Evolutionary conservation across 202 grass and related monocot species (phyloP), one percentile per base, ranked within the genome.

Genomic region (Setaria italica): DNA sequence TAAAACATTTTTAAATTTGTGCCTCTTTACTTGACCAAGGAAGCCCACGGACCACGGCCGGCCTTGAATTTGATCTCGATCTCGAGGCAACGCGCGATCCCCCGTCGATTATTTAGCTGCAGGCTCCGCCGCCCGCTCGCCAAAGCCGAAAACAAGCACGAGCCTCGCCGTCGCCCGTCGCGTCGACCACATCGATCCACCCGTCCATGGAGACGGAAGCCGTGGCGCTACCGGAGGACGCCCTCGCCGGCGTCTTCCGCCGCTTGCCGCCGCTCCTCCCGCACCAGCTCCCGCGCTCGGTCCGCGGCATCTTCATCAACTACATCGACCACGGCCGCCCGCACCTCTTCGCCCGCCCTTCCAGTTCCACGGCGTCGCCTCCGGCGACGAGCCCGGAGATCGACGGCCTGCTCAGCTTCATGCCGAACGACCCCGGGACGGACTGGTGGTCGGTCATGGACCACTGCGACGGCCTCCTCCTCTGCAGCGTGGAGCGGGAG

Each of bases 391-490:
- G 15, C 9, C 14, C 15, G 0, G 1, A 9, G 14, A 9, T 58
- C 19, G 53, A 42, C 11, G 34, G 1, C 73, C 7, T 21, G 53
- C 73, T 76, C 73, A 34, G 54, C 35, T 77, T 77, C 74, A 3
- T 77, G 54, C 74, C 54, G 11, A 21, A 43, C 0, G 17, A 42
- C 19, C 0, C 0, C 25, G 2, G 34, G 4, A 2, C 2, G 4
- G 11, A 21, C 17, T 25, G 1, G 11, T 42, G 74, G 55, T 59
- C 73, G 4, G 10, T 76, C 17, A 11, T 58, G 55, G 73, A 77
- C 19, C 51, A 76, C 53, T 76, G 72, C 53, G 1, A 57, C 34
- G 51, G 73, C 51, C 73, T 76, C 53, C 55, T 77, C 37, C 2
- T 76, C 73, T 42, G 32, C 11, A 11, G 29, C 53, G 9, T 11